Evolutionary conservation across 805 yeast genomes (phyloP).

Genomic region (Candida sonorensis): DNA sequence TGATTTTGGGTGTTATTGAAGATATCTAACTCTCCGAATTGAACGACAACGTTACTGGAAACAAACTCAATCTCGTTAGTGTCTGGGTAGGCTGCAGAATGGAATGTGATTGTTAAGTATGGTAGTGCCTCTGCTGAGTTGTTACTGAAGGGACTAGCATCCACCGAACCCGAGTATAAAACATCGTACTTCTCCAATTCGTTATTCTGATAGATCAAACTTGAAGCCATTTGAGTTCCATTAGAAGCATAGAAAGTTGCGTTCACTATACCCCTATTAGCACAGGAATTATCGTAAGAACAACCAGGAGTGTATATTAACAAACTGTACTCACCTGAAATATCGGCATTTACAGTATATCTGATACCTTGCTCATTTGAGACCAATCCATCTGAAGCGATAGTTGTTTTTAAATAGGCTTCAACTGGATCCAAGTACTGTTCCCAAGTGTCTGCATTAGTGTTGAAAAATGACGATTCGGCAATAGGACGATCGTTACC

Average conservation of each 20-base stretch:
- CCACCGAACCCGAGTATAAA: conserved; percentile 63
- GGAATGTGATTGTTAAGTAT: conserved; percentile 35
- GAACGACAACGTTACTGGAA: too few relatives aligned
- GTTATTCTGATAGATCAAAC: conserved; percentile 72
- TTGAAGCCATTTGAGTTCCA: conserved; percentile 34
- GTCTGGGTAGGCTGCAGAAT: conserved; percentile 25
- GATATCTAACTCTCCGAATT: conserved; percentile 38
- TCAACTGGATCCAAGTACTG: conserved; percentile 7
- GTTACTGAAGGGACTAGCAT: too few relatives aligned
- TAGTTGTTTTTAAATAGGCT: conserved; percentile 19
- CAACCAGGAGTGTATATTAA: conserved; percentile 88
- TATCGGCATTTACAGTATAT: conserved; percentile 61
- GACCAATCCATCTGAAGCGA: conserved; percentile 23
- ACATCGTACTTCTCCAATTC: conserved; percentile 72
- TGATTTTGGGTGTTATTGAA: conserved; percentile 35
- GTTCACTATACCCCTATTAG: conserved; percentile 66
- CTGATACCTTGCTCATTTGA: conserved; percentile 33
- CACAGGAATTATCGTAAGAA: conserved; percentile 56
- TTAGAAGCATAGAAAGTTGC: conserved; percentile 55
- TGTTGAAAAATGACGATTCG: conserved; percentile 6
- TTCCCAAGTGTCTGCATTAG: conserved; percentile 18
- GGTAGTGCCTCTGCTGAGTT: too few relatives aligned
- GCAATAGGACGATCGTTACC: too few relatives aligned
- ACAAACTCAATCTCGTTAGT: conserved; percentile 41
- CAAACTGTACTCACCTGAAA: conserved; percentile 70